Evolutionary conservation across 805 yeast species (phyloP).

Genomic region (Yueomyces sp.): DNA sequence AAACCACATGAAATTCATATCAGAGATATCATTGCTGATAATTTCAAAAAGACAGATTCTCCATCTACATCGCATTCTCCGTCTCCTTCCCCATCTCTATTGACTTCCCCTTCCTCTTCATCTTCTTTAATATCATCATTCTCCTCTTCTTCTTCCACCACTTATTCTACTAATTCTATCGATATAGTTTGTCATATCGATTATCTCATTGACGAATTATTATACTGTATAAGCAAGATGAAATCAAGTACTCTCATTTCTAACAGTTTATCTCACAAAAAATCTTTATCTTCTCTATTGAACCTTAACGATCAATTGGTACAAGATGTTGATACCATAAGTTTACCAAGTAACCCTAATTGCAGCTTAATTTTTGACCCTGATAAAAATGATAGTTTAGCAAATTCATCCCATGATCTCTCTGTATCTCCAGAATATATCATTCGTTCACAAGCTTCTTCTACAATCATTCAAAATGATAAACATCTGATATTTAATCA

Average conservation of each 20-base stretch:
- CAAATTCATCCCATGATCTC: too few relatives aligned
- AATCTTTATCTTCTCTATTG: too few relatives aligned
- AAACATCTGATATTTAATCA: constrained; percentile 2
- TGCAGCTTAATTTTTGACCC: not conserved
- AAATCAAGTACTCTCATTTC: not conserved
- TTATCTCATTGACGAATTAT: constrained; percentile 14
- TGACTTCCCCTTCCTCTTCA: not conserved
- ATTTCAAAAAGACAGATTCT: not conserved
- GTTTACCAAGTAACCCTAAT: too few relatives aligned
- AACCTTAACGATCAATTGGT: not conserved
- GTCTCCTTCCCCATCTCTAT: not conserved
- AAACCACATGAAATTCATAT: not conserved
- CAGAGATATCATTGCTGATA: too few relatives aligned
- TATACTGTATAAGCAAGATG: constrained; percentile 7
- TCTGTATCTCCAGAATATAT: not conserved
- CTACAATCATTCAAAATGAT: not conserved
- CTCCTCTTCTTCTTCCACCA: not conserved
- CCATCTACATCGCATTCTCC: not conserved
- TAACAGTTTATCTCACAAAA: not conserved
- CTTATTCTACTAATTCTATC: not conserved
- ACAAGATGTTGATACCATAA: not conserved
- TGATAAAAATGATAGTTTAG: not conserved
- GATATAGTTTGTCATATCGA: constrained; percentile 12
- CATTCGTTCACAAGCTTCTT: not conserved
- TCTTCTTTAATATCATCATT: not conserved